Percentiles rank a stretch among this genome's conserved stretches.
phyloP scores from a whole-genome alignment of 768 basidiomycete species.

The Boletus barrowsii region DNA sequence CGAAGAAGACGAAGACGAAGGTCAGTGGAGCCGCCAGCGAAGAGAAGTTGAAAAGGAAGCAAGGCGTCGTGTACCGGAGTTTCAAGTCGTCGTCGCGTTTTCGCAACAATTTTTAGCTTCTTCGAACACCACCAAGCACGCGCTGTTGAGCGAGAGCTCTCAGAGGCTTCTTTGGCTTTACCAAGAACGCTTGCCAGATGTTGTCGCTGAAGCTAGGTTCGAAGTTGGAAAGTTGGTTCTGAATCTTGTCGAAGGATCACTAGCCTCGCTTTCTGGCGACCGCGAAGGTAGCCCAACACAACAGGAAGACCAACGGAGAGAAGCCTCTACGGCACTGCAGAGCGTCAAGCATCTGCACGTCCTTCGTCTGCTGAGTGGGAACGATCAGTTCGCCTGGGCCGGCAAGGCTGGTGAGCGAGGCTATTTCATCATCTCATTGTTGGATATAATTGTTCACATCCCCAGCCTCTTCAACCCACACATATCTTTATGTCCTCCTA shows the following conservation, averaged over 20 bases:
- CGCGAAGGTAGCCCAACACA: constrained; percentile 1
- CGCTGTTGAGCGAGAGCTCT: constrained; percentile 75
- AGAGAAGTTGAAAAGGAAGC: constrained; percentile 74
- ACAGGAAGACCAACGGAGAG: constrained; percentile 14
- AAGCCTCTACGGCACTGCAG: constrained; percentile 34
- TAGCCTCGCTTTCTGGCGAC: constrained; percentile 15
- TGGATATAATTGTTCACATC: background rate
- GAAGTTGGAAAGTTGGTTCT: constrained; percentile 80
- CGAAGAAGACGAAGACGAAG: constrained; percentile 58
- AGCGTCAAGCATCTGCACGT: constrained; percentile 75
- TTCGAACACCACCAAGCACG: constrained; percentile 41
- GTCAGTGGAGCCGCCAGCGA: constrained; percentile 68
- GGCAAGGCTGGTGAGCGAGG: constrained; percentile 60
- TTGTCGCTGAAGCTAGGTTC: constrained; percentile 78
- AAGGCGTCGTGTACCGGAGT: constrained; percentile 77
- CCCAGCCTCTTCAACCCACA: constrained; percentile 49
- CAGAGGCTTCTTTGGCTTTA: constrained; percentile 84
- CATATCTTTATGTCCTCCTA: constrained; percentile 72
- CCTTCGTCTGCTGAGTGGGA: constrained; percentile 67
- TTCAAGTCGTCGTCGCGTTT: constrained; percentile 81
- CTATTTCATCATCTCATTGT: background rate
- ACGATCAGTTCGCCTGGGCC: constrained; percentile 77
- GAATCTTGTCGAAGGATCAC: constrained; percentile 38
- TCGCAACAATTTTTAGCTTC: constrained; percentile 50
- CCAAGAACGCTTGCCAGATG: constrained; percentile 67